Conservation (phyloP, 1,139 yeast genomes). For the Nakaseomyces delphensis region DNA sequence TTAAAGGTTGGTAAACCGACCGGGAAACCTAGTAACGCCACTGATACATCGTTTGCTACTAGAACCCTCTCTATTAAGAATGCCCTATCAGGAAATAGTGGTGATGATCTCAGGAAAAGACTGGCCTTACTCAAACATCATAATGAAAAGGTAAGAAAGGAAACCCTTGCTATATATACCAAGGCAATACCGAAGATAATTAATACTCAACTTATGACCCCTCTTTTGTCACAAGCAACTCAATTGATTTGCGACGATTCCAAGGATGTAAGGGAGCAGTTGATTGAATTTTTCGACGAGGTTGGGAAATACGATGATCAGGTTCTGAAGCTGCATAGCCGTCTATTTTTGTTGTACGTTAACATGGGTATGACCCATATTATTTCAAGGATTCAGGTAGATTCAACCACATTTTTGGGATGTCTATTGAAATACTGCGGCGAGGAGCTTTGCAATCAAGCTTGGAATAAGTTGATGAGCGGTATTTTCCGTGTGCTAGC, state of each 20-base stretch:
- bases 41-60: constrained; percentile 81
- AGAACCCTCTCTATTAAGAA: constrained; percentile 56
- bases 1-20: constrained; percentile 81
- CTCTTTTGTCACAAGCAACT: constrained; percentile 24
- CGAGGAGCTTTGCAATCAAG: constrained; percentile 44
- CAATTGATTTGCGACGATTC: constrained; percentile 31
- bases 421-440: constrained; percentile 43
- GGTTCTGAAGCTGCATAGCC: constrained; percentile 57
- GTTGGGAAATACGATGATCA: constrained; percentile 46
- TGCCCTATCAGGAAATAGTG: constrained; percentile 34
- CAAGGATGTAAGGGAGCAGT: constrained; percentile 52
- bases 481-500: constrained; percentile 51
- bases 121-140: constrained; percentile 72
- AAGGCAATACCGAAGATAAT: constrained; percentile 39
- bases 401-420: constrained; percentile 55
- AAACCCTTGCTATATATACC: constrained; percentile 49
- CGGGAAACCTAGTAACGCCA: constrained; percentile 60
- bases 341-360: constrained; percentile 61
- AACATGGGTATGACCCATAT: constrained; percentile 95
- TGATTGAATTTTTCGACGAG: constrained; percentile 44
- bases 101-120: constrained; percentile 46
- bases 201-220: constrained; percentile 25
- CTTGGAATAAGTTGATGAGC: constrained; percentile 52
- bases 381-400: constrained; percentile 59
- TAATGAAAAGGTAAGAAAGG: constrained; percentile 62